Evolutionary conservation across 2,329 filamentous ascomycete species (phyloP), one percentile per base, ranked within the genome.

Genomic region (Aphanocladium album): DNA sequence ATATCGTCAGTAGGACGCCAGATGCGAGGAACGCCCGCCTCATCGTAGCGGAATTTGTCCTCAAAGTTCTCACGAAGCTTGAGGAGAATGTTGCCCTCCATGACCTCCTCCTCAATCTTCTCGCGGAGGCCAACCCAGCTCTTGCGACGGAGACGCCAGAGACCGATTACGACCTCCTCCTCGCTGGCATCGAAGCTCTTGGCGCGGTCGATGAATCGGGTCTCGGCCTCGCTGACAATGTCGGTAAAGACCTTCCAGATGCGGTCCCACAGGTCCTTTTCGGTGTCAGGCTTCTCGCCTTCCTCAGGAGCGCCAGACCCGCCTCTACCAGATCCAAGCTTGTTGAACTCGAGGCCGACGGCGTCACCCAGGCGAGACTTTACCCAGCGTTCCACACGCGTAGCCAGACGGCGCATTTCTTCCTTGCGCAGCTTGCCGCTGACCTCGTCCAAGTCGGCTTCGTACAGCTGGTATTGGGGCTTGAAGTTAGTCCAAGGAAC

Each of bases 41-140:
- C 93, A 69, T 99, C 95, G 69, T 99, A 99, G 65, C 95, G 89
- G 83, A 99, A 99, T 76, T 96, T 97, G 78, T 99, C 95, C 76
- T 99, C 95, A 67, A 99, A 99, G 78, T 97, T 98, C 75, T 99
- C 95, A 39, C 95, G 87, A 56, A 99, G 84, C 79, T 99, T 99
- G 67, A 98, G 81, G 37, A 98, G 79, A 58, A 99, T 87, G 71
- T 98, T 99, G 69, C 93, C 93, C 77, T 98, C 95, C 87, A 96
- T 96, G 71, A 97, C 91, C 76, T 99, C 95, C 71, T 99, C 95
- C 39, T 98, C 93, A 64, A 99, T 89, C 79, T 91, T 95, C 62
- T 91, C 88, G 50, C 91, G 85, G 63, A 99, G 80, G 16, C 93
- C 93, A 45, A 88, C 88, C 95, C 95, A 99, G 63, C 91, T 95